phyloP scores from a whole-genome alignment of 805 yeast species.

The Yarrowia sp. region DNA sequence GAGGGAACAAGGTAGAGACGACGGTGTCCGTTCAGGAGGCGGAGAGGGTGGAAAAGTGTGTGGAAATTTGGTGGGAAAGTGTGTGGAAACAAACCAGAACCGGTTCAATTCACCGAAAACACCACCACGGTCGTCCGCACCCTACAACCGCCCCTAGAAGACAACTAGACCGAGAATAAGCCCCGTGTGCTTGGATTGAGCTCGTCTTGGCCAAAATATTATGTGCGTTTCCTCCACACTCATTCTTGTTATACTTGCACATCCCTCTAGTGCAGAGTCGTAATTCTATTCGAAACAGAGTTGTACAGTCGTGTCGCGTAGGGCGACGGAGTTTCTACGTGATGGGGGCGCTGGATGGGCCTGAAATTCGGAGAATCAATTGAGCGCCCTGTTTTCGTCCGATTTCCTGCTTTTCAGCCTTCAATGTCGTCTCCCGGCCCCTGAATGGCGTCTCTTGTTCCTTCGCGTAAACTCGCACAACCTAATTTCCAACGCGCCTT shows the following conservation, averaged over 20 bases:
- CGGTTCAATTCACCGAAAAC: too few relatives aligned
- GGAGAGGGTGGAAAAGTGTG: too few relatives aligned
- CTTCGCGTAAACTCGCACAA: constrained; percentile 29
- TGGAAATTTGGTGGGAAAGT: too few relatives aligned
- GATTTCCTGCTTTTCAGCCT: neutral
- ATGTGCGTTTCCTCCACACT: constrained; percentile 30
- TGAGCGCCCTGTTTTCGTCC: neutral
- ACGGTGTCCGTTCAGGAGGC: too few relatives aligned
- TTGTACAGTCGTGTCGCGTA: constrained; percentile 35
- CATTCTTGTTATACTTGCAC: constrained; percentile 37
- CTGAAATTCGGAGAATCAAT: neutral
- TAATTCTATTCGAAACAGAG: neutral
- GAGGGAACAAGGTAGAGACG: too few relatives aligned
- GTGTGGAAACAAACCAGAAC: too few relatives aligned
- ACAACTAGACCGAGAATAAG: neutral
- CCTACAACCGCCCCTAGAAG: too few relatives aligned
- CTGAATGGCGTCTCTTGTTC: neutral
- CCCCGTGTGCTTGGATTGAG: neutral
- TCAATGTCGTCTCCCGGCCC: neutral
- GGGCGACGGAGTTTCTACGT: neutral
- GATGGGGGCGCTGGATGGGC: neutral
- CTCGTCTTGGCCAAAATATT: constrained; percentile 5
- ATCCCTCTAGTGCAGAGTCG: constrained; percentile 38
- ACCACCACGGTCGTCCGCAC: too few relatives aligned
- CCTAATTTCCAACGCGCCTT: constrained; percentile 37